These are phyloP conservation scores for Purpureocillium takamizusanense DNA, from an alignment of 2,329 filamentous ascomycete genomes.

Conservation along the genomic window DNA sequence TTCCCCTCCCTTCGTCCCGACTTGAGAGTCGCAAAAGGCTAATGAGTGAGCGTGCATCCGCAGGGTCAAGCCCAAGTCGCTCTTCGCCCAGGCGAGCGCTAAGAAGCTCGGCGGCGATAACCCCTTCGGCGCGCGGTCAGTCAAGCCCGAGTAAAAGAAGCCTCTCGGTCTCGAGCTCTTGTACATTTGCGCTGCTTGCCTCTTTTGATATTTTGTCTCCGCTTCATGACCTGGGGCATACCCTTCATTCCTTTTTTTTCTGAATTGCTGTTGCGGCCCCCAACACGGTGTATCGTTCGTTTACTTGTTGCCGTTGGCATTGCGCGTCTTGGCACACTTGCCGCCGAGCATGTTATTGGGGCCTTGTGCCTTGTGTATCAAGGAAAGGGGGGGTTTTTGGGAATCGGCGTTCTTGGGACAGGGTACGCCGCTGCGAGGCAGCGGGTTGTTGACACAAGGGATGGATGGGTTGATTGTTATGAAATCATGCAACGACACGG, in stretches of 20 bases:
- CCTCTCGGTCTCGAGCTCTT: neutral
- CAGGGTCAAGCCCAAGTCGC: constrained; percentile 58
- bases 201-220: no score
- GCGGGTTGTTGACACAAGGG: no score
- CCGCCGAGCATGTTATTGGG: constrained; percentile 2
- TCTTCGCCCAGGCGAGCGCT: constrained; percentile 56
- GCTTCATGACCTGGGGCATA: no score
- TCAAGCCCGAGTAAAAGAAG: constrained; percentile 13
- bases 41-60: neutral
- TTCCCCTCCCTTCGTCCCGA: neutral
- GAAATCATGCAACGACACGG: constrained; percentile 17
- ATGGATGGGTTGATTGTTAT: constrained; percentile 14
- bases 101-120: constrained; percentile 49
- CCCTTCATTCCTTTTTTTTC: no score
- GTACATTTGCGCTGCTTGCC: constrained; percentile 1
- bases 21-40: no score
- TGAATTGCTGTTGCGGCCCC: no score
- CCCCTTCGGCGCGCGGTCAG: constrained; percentile 26
- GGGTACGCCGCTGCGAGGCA: neutral
- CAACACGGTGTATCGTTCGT: no score
- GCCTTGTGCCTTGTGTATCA: no score
- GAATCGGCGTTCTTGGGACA: constrained; percentile 4
- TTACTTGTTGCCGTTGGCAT: no score
- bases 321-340: neutral
- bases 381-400: neutral